Percentiles rank a stretch among this genome's conserved stretches.
Evolutionary conservation across 352 stramenopile genomes (phyloP).

Genomic region (Phytophthora fragariaefolia): DNA sequence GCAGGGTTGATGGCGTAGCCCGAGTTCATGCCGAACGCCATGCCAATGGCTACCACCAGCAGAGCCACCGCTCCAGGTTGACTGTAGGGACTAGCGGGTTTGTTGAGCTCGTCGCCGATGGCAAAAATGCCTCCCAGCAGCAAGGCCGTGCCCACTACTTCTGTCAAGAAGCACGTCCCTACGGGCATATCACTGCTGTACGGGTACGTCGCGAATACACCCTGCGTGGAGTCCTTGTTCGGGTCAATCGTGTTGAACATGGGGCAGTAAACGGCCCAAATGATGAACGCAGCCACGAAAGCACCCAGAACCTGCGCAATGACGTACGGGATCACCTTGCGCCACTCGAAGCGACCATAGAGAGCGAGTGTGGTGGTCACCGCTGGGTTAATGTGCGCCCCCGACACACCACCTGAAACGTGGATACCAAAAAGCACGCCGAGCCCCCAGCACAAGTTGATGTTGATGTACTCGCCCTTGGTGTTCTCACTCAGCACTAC

Average conservation of each 20-base stretch:
- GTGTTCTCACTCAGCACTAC: conserved; percentile 45
- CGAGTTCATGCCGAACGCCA: conserved; percentile 70
- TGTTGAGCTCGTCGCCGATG: conserved; percentile 53
- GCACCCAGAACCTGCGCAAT: conserved; percentile 49
- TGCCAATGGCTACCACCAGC: conserved; percentile 58
- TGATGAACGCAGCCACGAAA: conserved; percentile 43
- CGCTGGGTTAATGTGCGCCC: conserved; percentile 61
- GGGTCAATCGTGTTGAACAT: conserved; percentile 53
- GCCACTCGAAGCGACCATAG: conserved; percentile 49
- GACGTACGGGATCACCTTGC: conserved; percentile 52
- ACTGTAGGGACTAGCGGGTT: conserved; percentile 40
- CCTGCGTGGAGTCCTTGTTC: conserved; percentile 33
- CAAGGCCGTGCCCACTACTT: conserved; percentile 54
- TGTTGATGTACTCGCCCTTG: conserved; percentile 62
- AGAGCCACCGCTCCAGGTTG: conserved; percentile 46
- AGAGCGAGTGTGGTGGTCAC: conserved; percentile 55
- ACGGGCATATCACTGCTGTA: conserved; percentile 25
- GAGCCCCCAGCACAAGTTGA: conserved; percentile 69
- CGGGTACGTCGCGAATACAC: conserved; percentile 54
- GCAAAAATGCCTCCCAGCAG: conserved; percentile 55
- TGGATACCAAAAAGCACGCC: conserved; percentile 69
- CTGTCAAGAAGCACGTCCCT: conserved; percentile 49
- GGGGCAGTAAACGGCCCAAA: conserved; percentile 58
- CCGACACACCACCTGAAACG: conserved; percentile 46
- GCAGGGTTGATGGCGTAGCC: conserved; percentile 67